Base-by-base conservation (phyloP, 805 yeast species). In the Candida schatavii region DNA sequence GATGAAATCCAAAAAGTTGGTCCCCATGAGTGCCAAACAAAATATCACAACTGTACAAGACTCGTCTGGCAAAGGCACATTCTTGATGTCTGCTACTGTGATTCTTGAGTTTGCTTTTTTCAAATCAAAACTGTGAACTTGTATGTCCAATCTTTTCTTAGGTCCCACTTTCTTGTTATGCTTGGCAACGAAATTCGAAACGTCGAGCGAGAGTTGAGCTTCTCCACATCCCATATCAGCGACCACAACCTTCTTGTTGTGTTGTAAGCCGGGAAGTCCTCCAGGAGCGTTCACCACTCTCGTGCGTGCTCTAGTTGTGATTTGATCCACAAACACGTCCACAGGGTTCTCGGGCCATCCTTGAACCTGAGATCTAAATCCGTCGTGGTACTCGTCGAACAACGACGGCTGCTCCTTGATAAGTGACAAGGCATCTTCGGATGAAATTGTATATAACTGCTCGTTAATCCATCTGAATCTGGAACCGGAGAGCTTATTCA, bases 141-240 rank as follows among this genome's bases (percentile, higher is more conserved):
- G 70, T 42, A 83, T 70, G 39, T 75, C 72, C 41, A 80, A 56
- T 19, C 62, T 60, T 41, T 49, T 55, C 33, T 51, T 51, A 30
- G 57, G 59, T 35, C 59, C 65, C 34, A 71, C 74, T 41, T 64
- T 64, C 13, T 44, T 40, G 42, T 63, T 63, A 48, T 54, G 51
- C 31, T 57, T 43, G 38, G 66, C 65, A 46, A 76, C 65, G 51
- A 77, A 76, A 7, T 74, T 70, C 39, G 70, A 70, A 39, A 87
- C 74, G 51, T 88, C 86, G 30, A 72, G 62, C 1, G 96, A 81
- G 36, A 93, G 74, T 53, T 86, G 85, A 0, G 98, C 99, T 63
- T 93, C 99, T 42, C 99, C 99, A 62, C 99, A 93, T 9, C 99
- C 99, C 98, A 93, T 91, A 66, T 93, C 99, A 0, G 98, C 97